Evolutionary conservation across 1,284 basidiomycete species (phyloP).

Genomic region (Apiotrichum mycotoxinovorans): DNA sequence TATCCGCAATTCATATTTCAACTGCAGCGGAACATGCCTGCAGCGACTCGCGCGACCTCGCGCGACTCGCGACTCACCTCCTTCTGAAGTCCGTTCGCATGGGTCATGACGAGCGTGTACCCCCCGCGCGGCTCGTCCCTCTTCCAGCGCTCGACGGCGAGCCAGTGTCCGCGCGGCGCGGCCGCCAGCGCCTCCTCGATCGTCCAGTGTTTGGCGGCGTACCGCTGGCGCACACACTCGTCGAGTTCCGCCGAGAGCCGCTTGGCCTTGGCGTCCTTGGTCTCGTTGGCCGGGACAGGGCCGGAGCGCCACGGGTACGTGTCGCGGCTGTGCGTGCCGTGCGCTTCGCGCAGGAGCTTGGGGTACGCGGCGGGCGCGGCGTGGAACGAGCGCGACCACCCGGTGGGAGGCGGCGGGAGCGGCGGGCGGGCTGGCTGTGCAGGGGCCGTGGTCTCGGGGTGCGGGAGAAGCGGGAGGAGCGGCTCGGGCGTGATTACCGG

Average conservation of each 20-base stretch:
- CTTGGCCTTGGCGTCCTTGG: constrained; percentile 4
- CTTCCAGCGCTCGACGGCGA: constrained; percentile 24
- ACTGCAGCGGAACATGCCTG: too few species aligned
- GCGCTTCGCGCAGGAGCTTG: constrained; percentile 47
- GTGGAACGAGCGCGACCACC: constrained; percentile 60
- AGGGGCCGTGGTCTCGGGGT: constrained; percentile 7
- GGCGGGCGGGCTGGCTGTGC: constrained; percentile 13
- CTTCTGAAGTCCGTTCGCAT: constrained; percentile 21
- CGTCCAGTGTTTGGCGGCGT: constrained; percentile 2
- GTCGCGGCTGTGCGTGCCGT: constrained; percentile 22
- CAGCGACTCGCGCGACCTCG: too few species aligned
- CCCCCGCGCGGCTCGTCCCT: constrained; percentile 7
- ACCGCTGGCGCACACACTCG: neutral
- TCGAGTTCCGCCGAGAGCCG: constrained; percentile 2
- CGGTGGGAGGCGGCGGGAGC: constrained; percentile 34
- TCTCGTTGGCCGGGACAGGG: constrained; percentile 10
- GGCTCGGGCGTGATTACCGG: constrained; percentile 8
- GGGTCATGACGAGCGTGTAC: constrained; percentile 15
- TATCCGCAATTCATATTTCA: neutral
- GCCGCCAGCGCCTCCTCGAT: constrained; percentile 2
- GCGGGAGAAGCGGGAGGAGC: constrained; percentile 12
- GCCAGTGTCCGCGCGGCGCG: constrained; percentile 41
- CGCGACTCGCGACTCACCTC: constrained; percentile 63
- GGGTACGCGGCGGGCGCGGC: constrained; percentile 67
- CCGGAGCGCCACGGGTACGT: constrained; percentile 19